Base-by-base conservation (phyloP, 306 rosid species). In the Spatholobus suberectus region DNA sequence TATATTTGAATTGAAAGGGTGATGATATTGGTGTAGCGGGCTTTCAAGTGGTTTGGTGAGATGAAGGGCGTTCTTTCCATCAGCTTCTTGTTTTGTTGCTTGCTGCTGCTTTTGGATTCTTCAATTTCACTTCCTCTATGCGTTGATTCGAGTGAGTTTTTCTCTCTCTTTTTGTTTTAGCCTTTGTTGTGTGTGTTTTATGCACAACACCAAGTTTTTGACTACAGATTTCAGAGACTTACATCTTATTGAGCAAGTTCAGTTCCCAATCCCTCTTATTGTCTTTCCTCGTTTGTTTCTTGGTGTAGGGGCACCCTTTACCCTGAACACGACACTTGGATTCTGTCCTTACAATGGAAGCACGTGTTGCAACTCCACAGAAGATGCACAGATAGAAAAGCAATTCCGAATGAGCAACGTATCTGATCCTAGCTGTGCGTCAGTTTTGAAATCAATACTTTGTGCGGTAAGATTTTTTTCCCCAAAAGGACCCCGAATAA, bases 291-390 rank as follows among this genome's bases (percentile, higher is more conserved):
- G 38, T 34, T 58, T 77, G 32, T 82, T 81, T 71, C 10, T 66
- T 74, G 77, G 73, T 84, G 66, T 84, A 96, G 98, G 89, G 37
- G 89, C 93, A 70, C 98, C 99, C 67, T 73, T 87, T 70, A 85
- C 87, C 15, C 74, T 86, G 74, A 90, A 86, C 35, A 41, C 71
- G 12, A 80, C 97, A 35, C 90, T 94, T 80, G 69, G 82, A 49
- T 96, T 94, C 67, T 96, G 99, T 72, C 84, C 97, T 20, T 91
- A 92, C 75, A 92, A 92, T 75, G 95, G 87, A 82, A 94, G 92
- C 79, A 70, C 94, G 14, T 96, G 99, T 84, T 96, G 99, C 88
- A 87, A 96, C 80, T 77, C 97, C 69, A 86, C 86, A 2, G 85
- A 88, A 89, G 99, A 96, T 92, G 81, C 80, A 46, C 84, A 77